phyloP scores from a whole-genome alignment of 768 basidiomycete genomes.

The Mycena albidolilacea region DNA sequence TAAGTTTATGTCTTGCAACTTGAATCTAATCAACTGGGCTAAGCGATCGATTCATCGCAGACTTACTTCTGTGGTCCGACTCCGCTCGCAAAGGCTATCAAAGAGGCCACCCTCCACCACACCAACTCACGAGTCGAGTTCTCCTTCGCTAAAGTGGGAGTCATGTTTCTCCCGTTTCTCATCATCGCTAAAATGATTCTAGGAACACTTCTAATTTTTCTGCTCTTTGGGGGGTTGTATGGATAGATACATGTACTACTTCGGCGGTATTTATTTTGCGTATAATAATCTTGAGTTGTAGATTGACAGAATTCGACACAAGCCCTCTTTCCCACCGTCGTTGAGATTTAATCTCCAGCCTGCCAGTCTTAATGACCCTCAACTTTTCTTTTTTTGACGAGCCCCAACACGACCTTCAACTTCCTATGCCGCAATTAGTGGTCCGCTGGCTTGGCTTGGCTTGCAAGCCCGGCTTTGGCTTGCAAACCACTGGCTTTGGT shows the following conservation, averaged over 20 bases:
- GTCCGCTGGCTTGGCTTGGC: too few species aligned
- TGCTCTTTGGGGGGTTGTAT: not conserved
- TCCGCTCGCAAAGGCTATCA: conserved; percentile 81
- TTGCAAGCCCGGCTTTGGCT: too few species aligned
- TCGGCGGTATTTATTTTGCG: conserved; percentile 6
- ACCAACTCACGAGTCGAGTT: conserved; percentile 74
- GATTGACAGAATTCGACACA: too few species aligned
- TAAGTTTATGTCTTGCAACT: conserved; percentile 54
- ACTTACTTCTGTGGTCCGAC: conserved; percentile 95
- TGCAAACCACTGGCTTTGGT: too few species aligned
- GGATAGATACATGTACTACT: not conserved
- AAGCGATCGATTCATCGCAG: conserved; percentile 48
- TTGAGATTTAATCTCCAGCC: too few species aligned
- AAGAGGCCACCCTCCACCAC: conserved; percentile 74
- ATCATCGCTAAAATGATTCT: not conserved
- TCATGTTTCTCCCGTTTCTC: conserved; percentile 11
- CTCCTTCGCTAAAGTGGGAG: conserved; percentile 81
- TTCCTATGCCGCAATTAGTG: too few species aligned
- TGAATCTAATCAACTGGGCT: not conserved
- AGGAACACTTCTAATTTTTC: conserved; percentile 40
- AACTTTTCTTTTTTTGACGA: too few species aligned
- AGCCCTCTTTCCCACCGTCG: too few species aligned
- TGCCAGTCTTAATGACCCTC: too few species aligned
- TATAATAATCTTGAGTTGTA: not conserved
- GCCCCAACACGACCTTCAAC: too few species aligned